Evolutionary conservation across 441 rosid species (phyloP), one percentile per base, ranked within the genome.

Genomic region (Hypseocharis bilobata): DNA sequence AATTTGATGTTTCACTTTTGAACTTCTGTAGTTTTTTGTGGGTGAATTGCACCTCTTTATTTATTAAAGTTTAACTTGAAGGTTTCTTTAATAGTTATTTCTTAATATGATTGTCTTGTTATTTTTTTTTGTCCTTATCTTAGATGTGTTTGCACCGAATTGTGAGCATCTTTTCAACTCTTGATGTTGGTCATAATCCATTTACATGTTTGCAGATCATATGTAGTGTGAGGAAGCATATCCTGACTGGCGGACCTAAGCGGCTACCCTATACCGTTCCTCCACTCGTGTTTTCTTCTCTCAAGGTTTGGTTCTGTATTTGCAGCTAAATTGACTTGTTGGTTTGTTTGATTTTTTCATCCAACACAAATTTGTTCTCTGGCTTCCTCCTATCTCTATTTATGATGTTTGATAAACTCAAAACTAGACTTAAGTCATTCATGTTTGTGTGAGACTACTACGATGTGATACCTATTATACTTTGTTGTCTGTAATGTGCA

Each of bases 241-340:
- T 90, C 69, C 76, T 90, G 81, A 76, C 81, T 25, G 98, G 97
- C 69, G 97, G 98, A 47, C 88, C 89, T 67, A 90, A 76, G 78
- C 91, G 95, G 29, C 81, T 92, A 14, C 87, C 96, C 44, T 84
- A 82, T 72, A 92, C 96, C 20, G 80, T 90, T 77, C 92, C 97
- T 71, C 86, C 98, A 2, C 90, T 92, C 74, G 86, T 92, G 59
- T 85, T 84, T 79, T 88, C 92, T 11, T 77, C 89, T 73, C 89
- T 93, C 58, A 90, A 93, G 97, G 98, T 93, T 66, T 74, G 82
- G 55, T 60, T 63, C 65, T 69, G 49, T 61, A 60, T 68, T 6
- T 69, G 58, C 49, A 68, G 70, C 29, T 64, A 23, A 64, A 34
- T 16, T 70, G 17, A 5, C 30, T 23, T 52, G 29, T 22, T 14